Conservation (phyloP, 306 rosid genomes). For the Rubus parviflorus region DNA sequence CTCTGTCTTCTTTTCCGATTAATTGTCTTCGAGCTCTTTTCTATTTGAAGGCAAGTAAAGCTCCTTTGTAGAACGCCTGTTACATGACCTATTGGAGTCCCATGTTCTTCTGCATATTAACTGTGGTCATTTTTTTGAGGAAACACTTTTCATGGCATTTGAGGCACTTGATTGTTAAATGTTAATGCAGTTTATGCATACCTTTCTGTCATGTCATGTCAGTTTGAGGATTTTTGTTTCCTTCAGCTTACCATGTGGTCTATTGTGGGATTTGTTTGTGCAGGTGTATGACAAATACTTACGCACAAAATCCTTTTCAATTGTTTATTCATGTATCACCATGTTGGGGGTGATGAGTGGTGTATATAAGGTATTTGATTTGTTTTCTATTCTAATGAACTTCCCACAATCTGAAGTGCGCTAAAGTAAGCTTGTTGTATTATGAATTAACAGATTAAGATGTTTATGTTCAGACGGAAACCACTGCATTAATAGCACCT, state of each 20-base stretch:
- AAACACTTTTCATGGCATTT: neutral
- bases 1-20: conserved; percentile 13
- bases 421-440: conserved; percentile 27
- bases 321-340: conserved; percentile 79
- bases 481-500: conserved; percentile 55
- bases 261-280: conserved; percentile 29
- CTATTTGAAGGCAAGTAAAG: neutral
- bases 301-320: conserved; percentile 68
- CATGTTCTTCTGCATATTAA: neutral
- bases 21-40: neutral
- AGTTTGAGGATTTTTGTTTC: neutral
- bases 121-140: neutral
- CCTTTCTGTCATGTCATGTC: neutral
- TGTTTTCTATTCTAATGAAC: conserved; percentile 24
- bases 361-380: conserved; percentile 63
- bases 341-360: conserved; percentile 90
- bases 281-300: conserved; percentile 75
- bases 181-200: neutral
- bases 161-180: neutral
- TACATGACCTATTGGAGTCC: neutral
- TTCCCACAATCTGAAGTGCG: conserved; percentile 25
- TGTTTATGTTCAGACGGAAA: conserved; percentile 68
- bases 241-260: conserved; percentile 4
- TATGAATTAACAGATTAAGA: conserved; percentile 42
- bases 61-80: neutral